phyloP scores from a whole-genome alignment of 805 yeast genomes.

The Yamadazyma sp. region DNA sequence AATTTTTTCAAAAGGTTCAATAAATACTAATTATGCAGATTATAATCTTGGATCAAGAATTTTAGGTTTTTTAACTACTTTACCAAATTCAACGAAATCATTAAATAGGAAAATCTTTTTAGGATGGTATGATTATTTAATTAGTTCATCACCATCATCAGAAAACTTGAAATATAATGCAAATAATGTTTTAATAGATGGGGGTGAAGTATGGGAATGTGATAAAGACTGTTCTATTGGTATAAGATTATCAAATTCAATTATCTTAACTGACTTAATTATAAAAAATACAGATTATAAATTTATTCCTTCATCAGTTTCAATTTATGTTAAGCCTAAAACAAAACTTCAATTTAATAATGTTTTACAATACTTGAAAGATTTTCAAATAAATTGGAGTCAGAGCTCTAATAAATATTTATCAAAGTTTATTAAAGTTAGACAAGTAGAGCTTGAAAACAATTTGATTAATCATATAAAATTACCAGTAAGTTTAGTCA shows the following conservation, averaged over 20 bases:
- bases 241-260: slow-evolving; percentile 26
- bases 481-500: slow-evolving; percentile 32
- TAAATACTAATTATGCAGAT: slow-evolving; percentile 39
- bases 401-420: slow-evolving; percentile 22
- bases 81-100: slow-evolving; percentile 18
- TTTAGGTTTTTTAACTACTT: slow-evolving; percentile 35
- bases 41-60: slow-evolving; percentile 37
- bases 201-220: slow-evolving; percentile 34
- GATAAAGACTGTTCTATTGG: slow-evolving; percentile 30
- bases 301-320: slow-evolving; percentile 16
- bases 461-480: slow-evolving; percentile 24
- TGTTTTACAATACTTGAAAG: slow-evolving; percentile 18
- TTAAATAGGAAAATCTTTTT: slow-evolving; percentile 25
- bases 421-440: slow-evolving; percentile 29
- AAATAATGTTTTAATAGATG: slow-evolving; percentile 34
- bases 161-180: slow-evolving; percentile 33
- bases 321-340: slow-evolving; percentile 31
- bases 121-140: slow-evolving; percentile 41
- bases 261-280: slow-evolving; percentile 35
- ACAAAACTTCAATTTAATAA: slow-evolving; percentile 14
- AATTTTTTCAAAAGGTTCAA: slow-evolving; percentile 29
- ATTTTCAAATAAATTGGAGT: slow-evolving; percentile 11
- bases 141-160: slow-evolving; percentile 20
- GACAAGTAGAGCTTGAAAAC: slow-evolving; percentile 17
- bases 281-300: slow-evolving; percentile 17